Evolutionary conservation across 805 yeast genomes (phyloP).

Genomic region (Groenewaldozyma salmanticensis): DNA sequence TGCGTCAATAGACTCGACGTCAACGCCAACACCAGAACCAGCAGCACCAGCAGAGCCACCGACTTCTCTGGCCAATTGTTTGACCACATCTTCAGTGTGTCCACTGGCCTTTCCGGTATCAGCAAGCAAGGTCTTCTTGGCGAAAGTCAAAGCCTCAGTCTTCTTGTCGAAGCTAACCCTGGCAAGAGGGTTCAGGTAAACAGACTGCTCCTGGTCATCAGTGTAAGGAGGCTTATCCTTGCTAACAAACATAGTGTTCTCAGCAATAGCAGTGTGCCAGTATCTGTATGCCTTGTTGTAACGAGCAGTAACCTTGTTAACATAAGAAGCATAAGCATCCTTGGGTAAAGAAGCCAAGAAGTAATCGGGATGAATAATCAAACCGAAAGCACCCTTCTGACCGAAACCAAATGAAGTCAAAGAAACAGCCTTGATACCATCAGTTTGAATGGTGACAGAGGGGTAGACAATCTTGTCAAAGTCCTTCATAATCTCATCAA

Average conservation of each 20-base stretch:
- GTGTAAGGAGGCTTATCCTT: conserved; percentile 90
- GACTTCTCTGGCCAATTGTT: conserved; percentile 39
- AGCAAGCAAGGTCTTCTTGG: conserved; percentile 28
- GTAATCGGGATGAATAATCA: conserved; percentile 88
- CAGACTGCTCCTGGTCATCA: conserved; percentile 78
- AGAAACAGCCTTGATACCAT: conserved; percentile 95
- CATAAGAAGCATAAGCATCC: conserved; percentile 62
- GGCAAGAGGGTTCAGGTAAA: conserved; percentile 93
- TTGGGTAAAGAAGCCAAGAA: conserved; percentile 73
- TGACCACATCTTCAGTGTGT: conserved; percentile 56
- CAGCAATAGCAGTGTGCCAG: conserved; percentile 90
- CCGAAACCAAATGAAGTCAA: conserved; percentile 98
- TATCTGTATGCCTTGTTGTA: conserved; percentile 86
- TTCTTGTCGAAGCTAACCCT: conserved; percentile 45
- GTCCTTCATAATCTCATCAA: conserved; percentile 73
- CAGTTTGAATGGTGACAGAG: conserved; percentile 85
- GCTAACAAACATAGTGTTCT: conserved; percentile 83
- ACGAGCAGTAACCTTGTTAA: conserved; percentile 61
- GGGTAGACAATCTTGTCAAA: conserved; percentile 89
- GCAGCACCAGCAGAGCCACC: conserved; percentile 35
- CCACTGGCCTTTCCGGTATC: conserved; percentile 31
- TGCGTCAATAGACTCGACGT: conserved; percentile 79
- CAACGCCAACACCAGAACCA: conserved; percentile 84
- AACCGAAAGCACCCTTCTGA: conserved; percentile 97
- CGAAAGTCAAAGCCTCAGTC: conserved; percentile 26